A percentile compares a stretch with the other conserved stretches of the same genome.
phyloP scores from a whole-genome alignment of 805 yeast genomes.

The Starmerella bombi region DNA sequence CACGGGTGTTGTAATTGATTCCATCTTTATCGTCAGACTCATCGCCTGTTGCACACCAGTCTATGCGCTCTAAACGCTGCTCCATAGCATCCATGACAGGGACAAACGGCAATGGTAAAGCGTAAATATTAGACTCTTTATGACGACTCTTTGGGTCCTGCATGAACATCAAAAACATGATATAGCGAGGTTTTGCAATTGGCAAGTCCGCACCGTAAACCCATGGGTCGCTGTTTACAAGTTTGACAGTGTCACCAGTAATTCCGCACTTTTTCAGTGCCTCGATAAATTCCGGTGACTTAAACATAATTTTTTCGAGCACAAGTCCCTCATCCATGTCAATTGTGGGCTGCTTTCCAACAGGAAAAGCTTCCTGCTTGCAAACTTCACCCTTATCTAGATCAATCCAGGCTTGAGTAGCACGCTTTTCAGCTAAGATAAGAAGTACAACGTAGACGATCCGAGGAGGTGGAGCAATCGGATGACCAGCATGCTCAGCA shows the following conservation, averaged over 20 bases:
- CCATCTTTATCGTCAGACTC: constrained; percentile 49
- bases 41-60: constrained; percentile 55
- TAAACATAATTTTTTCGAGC: constrained; percentile 19
- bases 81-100: constrained; percentile 57
- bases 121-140: constrained; percentile 40
- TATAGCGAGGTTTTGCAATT: constrained; percentile 26
- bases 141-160: constrained; percentile 42
- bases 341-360: constrained; percentile 56
- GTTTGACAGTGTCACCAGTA: constrained; percentile 12
- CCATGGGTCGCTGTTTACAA: constrained; percentile 34
- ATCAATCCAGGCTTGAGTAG: constrained; percentile 61
- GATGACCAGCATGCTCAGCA: constrained; percentile 42
- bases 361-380: constrained; percentile 41
- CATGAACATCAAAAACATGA: constrained; percentile 64
- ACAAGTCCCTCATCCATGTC: constrained; percentile 36
- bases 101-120: constrained; percentile 57
- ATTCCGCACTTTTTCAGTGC: constrained; percentile 74
- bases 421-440: constrained; percentile 34
- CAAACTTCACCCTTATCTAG: constrained; percentile 48
- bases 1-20: constrained; percentile 43
- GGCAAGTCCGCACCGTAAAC: constrained; percentile 69
- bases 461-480: constrained; percentile 47
- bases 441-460: constrained; percentile 55
- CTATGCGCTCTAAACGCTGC: constrained; percentile 52
- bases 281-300: constrained; percentile 81